Percentiles rank a stretch among this genome's conserved stretches.
phyloP scores from a whole-genome alignment of 495 filamentous ascomycete species.

The Penicillium paxilli region DNA sequence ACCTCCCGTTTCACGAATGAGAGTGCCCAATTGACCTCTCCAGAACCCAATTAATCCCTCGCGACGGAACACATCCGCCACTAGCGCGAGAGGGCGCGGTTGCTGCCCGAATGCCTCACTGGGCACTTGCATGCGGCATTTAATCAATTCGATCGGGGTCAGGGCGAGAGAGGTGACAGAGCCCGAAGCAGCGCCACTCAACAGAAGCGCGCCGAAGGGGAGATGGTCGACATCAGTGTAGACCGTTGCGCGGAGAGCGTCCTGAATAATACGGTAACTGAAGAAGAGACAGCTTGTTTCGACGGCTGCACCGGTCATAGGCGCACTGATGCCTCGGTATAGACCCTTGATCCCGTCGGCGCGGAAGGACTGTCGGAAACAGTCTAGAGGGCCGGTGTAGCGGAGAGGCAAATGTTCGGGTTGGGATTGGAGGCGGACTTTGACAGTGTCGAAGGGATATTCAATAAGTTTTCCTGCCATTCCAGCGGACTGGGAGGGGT shows the following conservation, averaged over 20 bases:
- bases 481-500: constrained; percentile 65
- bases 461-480: constrained; percentile 94
- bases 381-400: constrained; percentile 88
- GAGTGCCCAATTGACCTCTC: constrained; percentile 89
- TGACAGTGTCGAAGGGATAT: constrained; percentile 98
- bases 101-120: constrained; percentile 37
- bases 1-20: constrained; percentile 92
- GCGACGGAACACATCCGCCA: constrained; percentile 73
- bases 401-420: constrained; percentile 77
- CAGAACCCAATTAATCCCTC: constrained; percentile 87
- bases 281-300: constrained; percentile 96
- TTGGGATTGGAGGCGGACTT: constrained; percentile 73
- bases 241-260: constrained; percentile 60
- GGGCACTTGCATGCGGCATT: constrained; percentile 96
- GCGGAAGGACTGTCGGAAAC: constrained; percentile 81
- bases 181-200: constrained; percentile 82
- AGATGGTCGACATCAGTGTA: constrained; percentile 55
- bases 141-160: constrained; percentile 95
- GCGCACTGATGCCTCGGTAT: constrained; percentile 92
- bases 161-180: constrained; percentile 86
- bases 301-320: constrained; percentile 85
- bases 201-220: constrained; percentile 68
- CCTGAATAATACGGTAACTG: constrained; percentile 73
- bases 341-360: constrained; percentile 72
- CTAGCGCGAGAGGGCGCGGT: constrained; percentile 58